Evolutionary conservation across 2,329 filamentous ascomycete genomes (phyloP).

Genomic region (Fusarium oxysporum): DNA sequence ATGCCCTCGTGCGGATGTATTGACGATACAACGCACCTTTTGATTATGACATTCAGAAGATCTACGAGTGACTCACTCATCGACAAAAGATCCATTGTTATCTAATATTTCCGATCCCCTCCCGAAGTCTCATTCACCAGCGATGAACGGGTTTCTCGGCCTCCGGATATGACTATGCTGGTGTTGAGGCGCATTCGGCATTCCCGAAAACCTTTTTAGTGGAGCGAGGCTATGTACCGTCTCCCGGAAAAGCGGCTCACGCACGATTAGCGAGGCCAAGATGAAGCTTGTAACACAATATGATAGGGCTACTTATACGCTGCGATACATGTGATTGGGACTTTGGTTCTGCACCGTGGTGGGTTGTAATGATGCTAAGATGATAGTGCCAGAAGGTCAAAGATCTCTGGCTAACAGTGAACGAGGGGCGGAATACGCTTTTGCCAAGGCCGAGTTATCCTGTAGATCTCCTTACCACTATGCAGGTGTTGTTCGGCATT

Average conservation of each 20-base stretch:
- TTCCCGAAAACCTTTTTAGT: neutral
- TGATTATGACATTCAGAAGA: accelerated
- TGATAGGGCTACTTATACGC: neutral
- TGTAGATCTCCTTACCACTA: neutral
- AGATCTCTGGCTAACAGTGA: neutral
- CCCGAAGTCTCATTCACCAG: accelerated
- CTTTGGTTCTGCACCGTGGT: neutral
- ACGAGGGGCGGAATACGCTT: neutral
- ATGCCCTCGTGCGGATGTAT: too few species aligned
- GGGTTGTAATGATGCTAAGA: neutral
- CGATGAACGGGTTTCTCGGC: neutral
- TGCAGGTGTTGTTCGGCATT: neutral
- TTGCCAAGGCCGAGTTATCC: neutral
- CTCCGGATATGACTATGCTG: neutral
- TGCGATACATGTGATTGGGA: neutral
- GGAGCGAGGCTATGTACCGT: neutral
- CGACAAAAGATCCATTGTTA: accelerated
- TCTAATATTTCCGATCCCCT: neutral
- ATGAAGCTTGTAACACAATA: neutral
- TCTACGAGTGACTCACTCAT: accelerated
- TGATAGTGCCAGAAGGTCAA: neutral
- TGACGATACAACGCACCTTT: neutral
- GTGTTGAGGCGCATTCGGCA: neutral
- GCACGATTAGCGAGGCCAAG: neutral
- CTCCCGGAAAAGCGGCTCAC: neutral